These are phyloP conservation scores for Ceratocystis ficicola DNA, from an alignment of 2,329 filamentous ascomycete species.

Conservation along the genomic window DNA sequence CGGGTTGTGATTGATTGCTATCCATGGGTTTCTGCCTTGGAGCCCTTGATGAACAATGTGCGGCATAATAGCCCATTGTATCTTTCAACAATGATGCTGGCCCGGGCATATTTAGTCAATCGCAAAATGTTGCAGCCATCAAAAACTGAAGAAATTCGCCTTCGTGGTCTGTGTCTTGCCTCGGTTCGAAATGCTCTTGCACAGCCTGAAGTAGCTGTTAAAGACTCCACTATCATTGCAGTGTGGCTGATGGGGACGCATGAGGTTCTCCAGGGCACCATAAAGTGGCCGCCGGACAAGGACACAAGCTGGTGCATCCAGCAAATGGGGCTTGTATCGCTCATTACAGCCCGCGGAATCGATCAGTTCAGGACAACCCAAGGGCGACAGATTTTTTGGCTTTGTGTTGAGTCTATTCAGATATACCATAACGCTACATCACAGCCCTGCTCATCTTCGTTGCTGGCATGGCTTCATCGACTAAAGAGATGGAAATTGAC, in stretches of 20 bases:
- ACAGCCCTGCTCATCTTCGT: constrained; percentile 10
- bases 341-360: constrained; percentile 16
- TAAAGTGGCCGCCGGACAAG: constrained; percentile 17
- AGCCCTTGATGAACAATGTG: constrained; percentile 19
- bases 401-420: constrained; percentile 20
- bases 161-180: constrained; percentile 15
- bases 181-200: constrained; percentile 17
- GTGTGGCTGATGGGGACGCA: constrained; percentile 21
- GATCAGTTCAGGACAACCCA: constrained; percentile 16
- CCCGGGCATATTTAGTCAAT: constrained; percentile 20
- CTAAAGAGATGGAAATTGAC: constrained; percentile 13
- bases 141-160: neutral
- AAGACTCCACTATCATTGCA: constrained; percentile 19
- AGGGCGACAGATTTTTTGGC: constrained; percentile 20
- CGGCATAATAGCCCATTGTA: constrained; percentile 16
- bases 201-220: neutral
- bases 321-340: constrained; percentile 15
- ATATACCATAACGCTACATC: constrained; percentile 19
- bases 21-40: constrained; percentile 20
- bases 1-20: constrained; percentile 21
- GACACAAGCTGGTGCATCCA: constrained; percentile 17
- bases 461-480: constrained; percentile 18
- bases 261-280: constrained; percentile 18
- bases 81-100: constrained; percentile 20
- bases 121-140: constrained; percentile 8